phyloP scores from a whole-genome alignment of 2,329 filamentous ascomycete genomes.

The Colletotrichum endophyticum region DNA sequence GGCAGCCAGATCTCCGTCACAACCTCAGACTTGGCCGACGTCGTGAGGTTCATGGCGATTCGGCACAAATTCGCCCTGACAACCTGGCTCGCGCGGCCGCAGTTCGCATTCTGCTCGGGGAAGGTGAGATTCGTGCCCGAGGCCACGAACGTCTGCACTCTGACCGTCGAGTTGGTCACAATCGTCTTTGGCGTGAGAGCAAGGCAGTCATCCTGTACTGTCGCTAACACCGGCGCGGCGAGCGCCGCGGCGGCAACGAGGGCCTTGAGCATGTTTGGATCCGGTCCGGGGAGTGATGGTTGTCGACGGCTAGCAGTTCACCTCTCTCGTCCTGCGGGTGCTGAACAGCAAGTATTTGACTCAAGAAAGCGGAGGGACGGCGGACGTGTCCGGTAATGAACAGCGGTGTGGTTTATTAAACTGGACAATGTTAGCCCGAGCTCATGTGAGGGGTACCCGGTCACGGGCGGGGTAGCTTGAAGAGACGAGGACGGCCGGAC shows the following conservation, averaged over 20 bases:
- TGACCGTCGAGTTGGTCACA: constrained; percentile 30
- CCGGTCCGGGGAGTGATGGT: rapidly evolving
- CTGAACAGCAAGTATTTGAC: not conserved
- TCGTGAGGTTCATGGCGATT: constrained; percentile 29
- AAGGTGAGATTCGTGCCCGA: constrained; percentile 35
- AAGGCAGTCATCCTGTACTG: constrained; percentile 4
- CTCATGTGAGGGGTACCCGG: not conserved
- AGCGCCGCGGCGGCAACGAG: not conserved
- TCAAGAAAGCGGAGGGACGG: not conserved
- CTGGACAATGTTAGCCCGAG: not conserved
- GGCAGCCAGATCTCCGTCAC: constrained; percentile 53
- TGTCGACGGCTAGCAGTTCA: not conserved
- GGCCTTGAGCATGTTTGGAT: not conserved
- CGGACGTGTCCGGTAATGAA: not conserved
- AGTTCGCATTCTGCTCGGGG: constrained; percentile 37
- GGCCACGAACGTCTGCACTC: not conserved
- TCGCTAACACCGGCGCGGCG: not conserved
- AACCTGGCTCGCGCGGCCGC: constrained; percentile 22
- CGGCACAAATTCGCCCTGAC: constrained; percentile 29
- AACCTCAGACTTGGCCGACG: constrained; percentile 44
- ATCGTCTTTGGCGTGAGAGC: not conserved
- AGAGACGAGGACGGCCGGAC: not conserved
- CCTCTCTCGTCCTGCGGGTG: not conserved
- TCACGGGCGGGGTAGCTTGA: not conserved
- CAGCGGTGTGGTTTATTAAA: not conserved